A percentile compares a stretch with the other conserved stretches of the same genome.
phyloP scores from a whole-genome alignment of 768 basidiomycete genomes.

The Lactifluus echinatus region DNA sequence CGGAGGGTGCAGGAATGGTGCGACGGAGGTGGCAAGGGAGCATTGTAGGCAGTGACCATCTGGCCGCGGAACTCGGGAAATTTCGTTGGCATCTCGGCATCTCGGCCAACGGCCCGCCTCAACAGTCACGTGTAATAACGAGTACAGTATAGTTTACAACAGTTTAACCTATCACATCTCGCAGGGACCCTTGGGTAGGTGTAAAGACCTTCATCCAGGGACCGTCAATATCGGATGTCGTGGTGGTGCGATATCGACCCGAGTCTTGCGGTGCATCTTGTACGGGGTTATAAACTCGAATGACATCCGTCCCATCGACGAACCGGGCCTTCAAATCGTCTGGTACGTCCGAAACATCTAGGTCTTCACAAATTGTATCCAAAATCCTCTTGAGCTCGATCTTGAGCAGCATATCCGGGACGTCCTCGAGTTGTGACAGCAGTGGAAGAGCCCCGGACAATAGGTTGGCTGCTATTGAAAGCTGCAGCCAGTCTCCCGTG shows the following conservation, averaged over 20 bases:
- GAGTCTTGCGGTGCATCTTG: background rate
- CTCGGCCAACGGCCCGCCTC: background rate
- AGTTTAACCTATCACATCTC: too few species aligned
- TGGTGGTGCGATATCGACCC: background rate
- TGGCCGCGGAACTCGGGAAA: background rate
- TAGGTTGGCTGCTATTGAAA: background rate
- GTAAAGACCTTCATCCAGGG: constrained; percentile 6
- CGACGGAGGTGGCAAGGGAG: constrained; percentile 41
- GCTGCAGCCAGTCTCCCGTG: background rate
- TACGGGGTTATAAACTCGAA: background rate
- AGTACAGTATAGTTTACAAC: too few species aligned
- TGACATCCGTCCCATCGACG: background rate
- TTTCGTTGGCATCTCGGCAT: background rate
- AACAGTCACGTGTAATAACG: too few species aligned
- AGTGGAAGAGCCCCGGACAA: background rate
- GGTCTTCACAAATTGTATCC: background rate
- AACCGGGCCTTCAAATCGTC: constrained; percentile 3
- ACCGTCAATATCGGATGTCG: background rate
- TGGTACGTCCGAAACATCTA: background rate
- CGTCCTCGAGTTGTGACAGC: background rate
- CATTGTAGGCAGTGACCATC: background rate
- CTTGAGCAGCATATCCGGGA: background rate
- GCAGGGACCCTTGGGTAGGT: background rate
- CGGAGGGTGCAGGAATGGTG: constrained; percentile 27
- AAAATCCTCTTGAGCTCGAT: background rate